These are phyloP conservation scores for Sophora flavescens DNA, from an alignment of 306 rosid species.

Conservation along the genomic window DNA sequence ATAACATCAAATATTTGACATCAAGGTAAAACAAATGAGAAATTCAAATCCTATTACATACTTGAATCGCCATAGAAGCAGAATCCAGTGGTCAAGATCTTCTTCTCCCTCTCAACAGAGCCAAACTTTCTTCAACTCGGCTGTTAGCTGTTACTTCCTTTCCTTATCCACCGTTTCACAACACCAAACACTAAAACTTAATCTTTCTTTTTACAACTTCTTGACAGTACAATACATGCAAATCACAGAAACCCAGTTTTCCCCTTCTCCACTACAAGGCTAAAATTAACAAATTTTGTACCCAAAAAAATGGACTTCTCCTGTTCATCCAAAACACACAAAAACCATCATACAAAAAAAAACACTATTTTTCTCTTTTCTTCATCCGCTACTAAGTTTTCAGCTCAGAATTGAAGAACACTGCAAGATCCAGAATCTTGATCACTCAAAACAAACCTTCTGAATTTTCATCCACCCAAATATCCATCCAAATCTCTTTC, in stretches of 20 bases:
- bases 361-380: background rate
- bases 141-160: background rate
- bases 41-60: slow-evolving; percentile 41
- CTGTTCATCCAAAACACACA: slow-evolving; percentile 8
- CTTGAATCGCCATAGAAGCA: slow-evolving; percentile 60
- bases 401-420: slow-evolving; percentile 33
- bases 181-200: slow-evolving; percentile 5
- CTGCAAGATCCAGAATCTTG: slow-evolving; percentile 37
- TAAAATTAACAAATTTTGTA: slow-evolving; percentile 9
- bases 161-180: background rate
- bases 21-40: slow-evolving; percentile 11
- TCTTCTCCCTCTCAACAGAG: slow-evolving; percentile 13
- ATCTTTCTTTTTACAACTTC: slow-evolving; percentile 18
- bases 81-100: slow-evolving; percentile 42
- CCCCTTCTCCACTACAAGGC: slow-evolving; percentile 16
- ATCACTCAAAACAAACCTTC: background rate
- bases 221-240: background rate
- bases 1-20: slow-evolving; percentile 13
- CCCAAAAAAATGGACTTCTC: background rate
- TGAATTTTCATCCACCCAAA: background rate
- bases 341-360: background rate
- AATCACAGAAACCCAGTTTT: slow-evolving; percentile 5
- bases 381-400: background rate
- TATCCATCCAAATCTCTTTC: background rate
- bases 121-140: slow-evolving; percentile 33